Evolutionary conservation across 192 early-diverging fungal genomes (phyloP), one percentile per base, ranked within the genome.

Genomic region (Backusella macrospora): DNA sequence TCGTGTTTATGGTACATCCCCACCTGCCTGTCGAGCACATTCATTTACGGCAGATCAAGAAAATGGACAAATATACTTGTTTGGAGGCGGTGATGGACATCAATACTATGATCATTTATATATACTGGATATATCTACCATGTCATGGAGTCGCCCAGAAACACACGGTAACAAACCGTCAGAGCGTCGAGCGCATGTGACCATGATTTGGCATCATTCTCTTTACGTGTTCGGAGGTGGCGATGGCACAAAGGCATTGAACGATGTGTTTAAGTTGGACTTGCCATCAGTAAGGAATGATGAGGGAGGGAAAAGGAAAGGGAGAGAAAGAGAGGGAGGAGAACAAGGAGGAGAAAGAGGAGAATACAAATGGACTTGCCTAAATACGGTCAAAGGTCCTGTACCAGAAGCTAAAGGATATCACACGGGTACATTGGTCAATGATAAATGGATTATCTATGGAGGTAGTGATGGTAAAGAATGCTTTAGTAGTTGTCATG

Each of bases 221-320:
- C 76, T 95, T 16, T 95, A 94, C 71, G 74, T 96, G 29, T 95
- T 94, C 84, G 95, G 93, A 23, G 95, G 95, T n/a, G 95, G 95
- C n/a, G 94, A 96, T 78, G 94, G 95, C 1, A 84, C 86, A 26
- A 85, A 85, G n/a, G 93, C 95, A 5, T 78, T 96, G 21, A 91
- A 90, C 70, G 95, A 96, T 80, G 73, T 94, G 16, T 95, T 88
- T 82, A 74, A 73, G 15, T 72, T 92, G 46, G 76, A 89, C 72
- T 81, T 88, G 49, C 37, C 76, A 13, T 26, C 1, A 4, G 4
- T 59, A 23, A 59, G 26, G 8, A 10, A 43, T 43, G 10, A 9
- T 59, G 10, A 59, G 5, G 52, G 52, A 43, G 42, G 10, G 21
- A 9, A 59, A 26, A 26, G 4, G 21, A 12, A 59, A 8, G 18